phyloP scores from a whole-genome alignment of 768 basidiomycete genomes.

The Trametes cinnabarina region DNA sequence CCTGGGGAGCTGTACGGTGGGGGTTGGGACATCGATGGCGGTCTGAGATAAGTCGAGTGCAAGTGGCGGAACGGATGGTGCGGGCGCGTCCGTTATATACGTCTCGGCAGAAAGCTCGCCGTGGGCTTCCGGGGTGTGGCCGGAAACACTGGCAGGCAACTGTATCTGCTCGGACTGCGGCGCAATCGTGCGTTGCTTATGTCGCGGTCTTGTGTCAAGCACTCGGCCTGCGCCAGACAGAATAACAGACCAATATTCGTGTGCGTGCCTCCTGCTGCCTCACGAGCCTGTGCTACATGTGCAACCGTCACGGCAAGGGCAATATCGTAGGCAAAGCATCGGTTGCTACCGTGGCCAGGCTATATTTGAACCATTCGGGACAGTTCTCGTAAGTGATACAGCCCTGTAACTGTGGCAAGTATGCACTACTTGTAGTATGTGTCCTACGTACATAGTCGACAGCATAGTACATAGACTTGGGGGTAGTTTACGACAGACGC shows the following conservation, averaged over 20 bases:
- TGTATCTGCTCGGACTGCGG: constrained; percentile 3
- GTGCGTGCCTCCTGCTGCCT: too few species aligned
- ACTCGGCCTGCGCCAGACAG: too few species aligned
- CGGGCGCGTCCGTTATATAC: constrained; percentile 16
- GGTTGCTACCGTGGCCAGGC: too few species aligned
- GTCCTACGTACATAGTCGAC: too few species aligned
- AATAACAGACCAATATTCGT: too few species aligned
- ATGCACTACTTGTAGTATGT: too few species aligned
- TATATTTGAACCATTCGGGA: neutral
- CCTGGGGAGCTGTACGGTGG: constrained; percentile 32
- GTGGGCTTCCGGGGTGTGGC: constrained; percentile 9
- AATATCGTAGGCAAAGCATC: too few species aligned
- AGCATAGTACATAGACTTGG: too few species aligned
- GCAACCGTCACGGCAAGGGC: too few species aligned
- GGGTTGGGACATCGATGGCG: constrained; percentile 42
- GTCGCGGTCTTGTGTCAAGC: neutral
- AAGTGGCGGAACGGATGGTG: constrained; percentile 7
- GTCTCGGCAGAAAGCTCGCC: constrained; percentile 10
- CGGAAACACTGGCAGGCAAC: constrained; percentile 5
- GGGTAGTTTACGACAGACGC: too few species aligned
- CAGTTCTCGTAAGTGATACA: neutral
- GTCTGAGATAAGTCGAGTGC: constrained; percentile 7
- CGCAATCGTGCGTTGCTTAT: constrained; percentile 5
- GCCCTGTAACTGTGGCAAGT: too few species aligned
- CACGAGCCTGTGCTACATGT: too few species aligned